Base-by-base conservation (phyloP, 1,139 yeast species). In the Yamadazyma aaseri region DNA sequence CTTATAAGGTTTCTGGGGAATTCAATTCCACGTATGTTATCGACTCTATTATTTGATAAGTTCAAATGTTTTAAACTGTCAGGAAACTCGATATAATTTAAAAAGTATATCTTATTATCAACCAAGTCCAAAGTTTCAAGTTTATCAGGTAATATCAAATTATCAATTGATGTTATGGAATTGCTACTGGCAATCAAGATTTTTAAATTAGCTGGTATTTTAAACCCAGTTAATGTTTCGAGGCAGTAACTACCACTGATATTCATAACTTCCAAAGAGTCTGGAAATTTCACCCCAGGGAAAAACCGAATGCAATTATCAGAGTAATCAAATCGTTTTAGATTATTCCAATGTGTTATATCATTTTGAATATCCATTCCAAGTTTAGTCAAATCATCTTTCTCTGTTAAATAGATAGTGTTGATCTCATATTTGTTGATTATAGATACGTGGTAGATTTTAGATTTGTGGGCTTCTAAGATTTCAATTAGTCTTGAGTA, bases 41-140 rank as follows among this genome's bases (percentile, higher is more conserved):
- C 76, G 14, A 70, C 60, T 44, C 73, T 47, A 44, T 70, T 70
- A 31, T 62, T 63, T 5, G 73, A 65, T 6, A 68, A 43, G 41
- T 69, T 71, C 30, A 70, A 53, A 25, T 50, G 49, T 28, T 50
- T 49, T 17, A 70, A 49, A 17, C 47, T 41, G 2, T 49, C 40
- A 0, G 75, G 75, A 32, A 70, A 63, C 26, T 64, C 70, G n/a
- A 57, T 69, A 38, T 60, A 60, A 41, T 63, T 63, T 33, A 70
- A 48, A 40, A 67, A 68, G 40, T 67, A 68, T 10, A 70, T 55
- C 39, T 61, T 64, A 44, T 70, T 70, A 29, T 65, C 70, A 17
- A 51, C 53, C 31, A 70, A 48, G 24, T 63, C 60, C 20, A 70
- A 50, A 16, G 56, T 46, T 36, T 65, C 60, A 24, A 70, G 52